Evolutionary conservation across 805 yeast species (phyloP).

Genomic region (Naumovozyma baii): DNA sequence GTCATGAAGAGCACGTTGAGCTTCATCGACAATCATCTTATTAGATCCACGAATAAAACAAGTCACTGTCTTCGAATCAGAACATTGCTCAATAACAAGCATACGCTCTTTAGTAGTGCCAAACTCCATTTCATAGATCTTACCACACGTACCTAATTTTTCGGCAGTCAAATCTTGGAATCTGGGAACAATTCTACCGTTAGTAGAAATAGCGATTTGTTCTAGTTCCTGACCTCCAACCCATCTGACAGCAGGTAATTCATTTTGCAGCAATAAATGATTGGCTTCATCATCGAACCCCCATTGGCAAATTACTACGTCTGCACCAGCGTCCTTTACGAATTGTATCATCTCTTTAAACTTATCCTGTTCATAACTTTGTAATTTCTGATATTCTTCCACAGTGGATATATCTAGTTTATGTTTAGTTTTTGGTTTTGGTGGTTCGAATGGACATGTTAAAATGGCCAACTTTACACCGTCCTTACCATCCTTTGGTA

Average conservation of each 20-base stretch:
- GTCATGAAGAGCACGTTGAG: constrained; percentile 91
- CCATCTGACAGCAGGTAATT: constrained; percentile 96
- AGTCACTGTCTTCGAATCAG: constrained; percentile 81
- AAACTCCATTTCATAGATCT: constrained; percentile 77
- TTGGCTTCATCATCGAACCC: constrained; percentile 99
- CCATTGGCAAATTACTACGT: constrained; percentile 97
- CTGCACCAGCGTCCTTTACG: constrained; percentile 87
- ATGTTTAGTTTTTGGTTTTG: constrained; percentile 98
- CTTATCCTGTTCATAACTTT: constrained; percentile 83
- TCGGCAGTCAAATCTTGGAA: constrained; percentile 80
- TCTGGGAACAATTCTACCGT: constrained; percentile 94
- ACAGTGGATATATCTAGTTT: constrained; percentile 88
- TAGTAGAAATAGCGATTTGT: constrained; percentile 92
- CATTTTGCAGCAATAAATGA: constrained; percentile 77
- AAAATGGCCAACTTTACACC: constrained; percentile 88
- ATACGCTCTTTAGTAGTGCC: constrained; percentile 96
- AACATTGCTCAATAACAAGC: constrained; percentile 87
- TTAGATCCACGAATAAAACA: constrained; percentile 92
- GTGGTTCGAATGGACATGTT: constrained; percentile 99
- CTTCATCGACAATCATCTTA: constrained; percentile 96
- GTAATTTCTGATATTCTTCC: constrained; percentile 85
- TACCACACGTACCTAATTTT: constrained; percentile 83
- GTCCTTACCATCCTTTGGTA: constrained; percentile 26
- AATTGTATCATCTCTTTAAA: constrained; percentile 81
- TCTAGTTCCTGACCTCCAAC: constrained; percentile 97